phyloP scores from a whole-genome alignment of 2,329 filamentous ascomycete genomes.

The Trichoderma atrobrunneum region DNA sequence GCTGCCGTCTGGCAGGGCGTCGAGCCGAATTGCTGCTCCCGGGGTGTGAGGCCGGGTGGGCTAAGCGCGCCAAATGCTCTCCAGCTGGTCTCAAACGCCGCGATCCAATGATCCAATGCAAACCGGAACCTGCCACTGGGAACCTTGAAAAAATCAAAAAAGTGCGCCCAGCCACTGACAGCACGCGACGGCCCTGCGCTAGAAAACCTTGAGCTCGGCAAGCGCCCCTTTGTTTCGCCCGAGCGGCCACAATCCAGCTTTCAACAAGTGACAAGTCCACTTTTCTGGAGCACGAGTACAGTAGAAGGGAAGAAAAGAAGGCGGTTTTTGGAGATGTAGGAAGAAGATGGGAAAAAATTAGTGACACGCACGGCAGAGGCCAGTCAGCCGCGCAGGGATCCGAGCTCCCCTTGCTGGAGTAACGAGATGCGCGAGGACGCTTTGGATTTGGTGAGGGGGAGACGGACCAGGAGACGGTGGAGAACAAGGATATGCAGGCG shows the following conservation, averaged over 20 bases:
- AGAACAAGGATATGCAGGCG: background rate
- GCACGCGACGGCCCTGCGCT: conserved; percentile 12
- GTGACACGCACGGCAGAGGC: conserved; percentile 12
- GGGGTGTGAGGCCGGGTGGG: background rate
- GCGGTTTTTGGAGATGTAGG: background rate
- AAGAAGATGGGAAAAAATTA: background rate
- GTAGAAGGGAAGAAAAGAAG: background rate
- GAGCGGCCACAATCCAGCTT: background rate
- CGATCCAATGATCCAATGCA: background rate
- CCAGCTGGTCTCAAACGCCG: background rate
- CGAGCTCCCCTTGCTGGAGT: conserved; percentile 8
- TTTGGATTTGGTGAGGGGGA: conserved; percentile 1
- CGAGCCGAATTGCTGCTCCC: background rate
- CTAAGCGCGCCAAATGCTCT: background rate
- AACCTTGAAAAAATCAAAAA: background rate
- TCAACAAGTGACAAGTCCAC: background rate
- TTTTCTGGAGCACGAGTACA: background rate
- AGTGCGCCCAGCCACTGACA: conserved; percentile 15
- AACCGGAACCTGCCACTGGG: background rate
- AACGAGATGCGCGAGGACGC: conserved; percentile 9
- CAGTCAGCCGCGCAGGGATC: conserved; percentile 17
- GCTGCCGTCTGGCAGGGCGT: conserved; percentile 6
- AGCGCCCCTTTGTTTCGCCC: background rate
- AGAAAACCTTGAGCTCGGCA: conserved; percentile 13
- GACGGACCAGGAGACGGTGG: background rate